These are phyloP conservation scores for Colletotrichum sidae DNA, from an alignment of 2,329 filamentous ascomycete species.

Conservation along the genomic window DNA sequence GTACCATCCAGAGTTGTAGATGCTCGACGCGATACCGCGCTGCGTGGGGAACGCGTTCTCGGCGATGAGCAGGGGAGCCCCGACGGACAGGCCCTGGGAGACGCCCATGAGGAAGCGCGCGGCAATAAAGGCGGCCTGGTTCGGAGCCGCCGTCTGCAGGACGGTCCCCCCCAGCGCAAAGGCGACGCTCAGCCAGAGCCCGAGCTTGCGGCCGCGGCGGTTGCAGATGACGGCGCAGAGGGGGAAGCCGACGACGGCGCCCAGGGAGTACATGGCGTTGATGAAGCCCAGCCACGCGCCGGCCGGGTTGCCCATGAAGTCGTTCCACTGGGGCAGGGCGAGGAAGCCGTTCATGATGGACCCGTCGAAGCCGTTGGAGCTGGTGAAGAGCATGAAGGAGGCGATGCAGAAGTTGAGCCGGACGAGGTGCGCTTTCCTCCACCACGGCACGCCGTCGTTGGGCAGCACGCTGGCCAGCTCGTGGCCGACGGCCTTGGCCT, in stretches of 20 bases:
- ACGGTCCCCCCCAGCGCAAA: conserved; percentile 25
- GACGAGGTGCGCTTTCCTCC: conserved; percentile 26
- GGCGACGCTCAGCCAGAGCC: conserved; percentile 25
- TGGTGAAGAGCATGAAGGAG: conserved; percentile 28
- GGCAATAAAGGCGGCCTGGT: conserved; percentile 45
- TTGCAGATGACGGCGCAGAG: conserved; percentile 50
- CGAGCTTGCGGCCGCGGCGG: conserved; percentile 24
- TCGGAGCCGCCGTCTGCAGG: conserved; percentile 42
- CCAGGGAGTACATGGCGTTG: conserved; percentile 48
- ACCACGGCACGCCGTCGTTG: conserved; percentile 26
- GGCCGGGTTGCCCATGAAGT: conserved; percentile 24
- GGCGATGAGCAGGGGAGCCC: conserved; percentile 47
- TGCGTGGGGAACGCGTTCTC: conserved; percentile 48
- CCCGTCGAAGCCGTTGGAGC: conserved; percentile 34
- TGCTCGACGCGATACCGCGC: conserved; percentile 23
- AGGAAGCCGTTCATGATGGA: conserved; percentile 36
- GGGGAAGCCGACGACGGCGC: conserved; percentile 44
- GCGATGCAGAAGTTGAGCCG: conserved; percentile 33
- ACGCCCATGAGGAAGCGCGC: conserved; percentile 49
- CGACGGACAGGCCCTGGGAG: conserved; percentile 43
- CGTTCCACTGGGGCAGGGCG: conserved; percentile 29
- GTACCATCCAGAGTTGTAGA: conserved; percentile 38
- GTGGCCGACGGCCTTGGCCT: conserved; percentile 29
- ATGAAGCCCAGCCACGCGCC: conserved; percentile 30
- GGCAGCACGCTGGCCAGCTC: conserved; percentile 32